Conservation (phyloP, 2,329 filamentous ascomycete species). For the Ceratocystis lukuohia region DNA sequence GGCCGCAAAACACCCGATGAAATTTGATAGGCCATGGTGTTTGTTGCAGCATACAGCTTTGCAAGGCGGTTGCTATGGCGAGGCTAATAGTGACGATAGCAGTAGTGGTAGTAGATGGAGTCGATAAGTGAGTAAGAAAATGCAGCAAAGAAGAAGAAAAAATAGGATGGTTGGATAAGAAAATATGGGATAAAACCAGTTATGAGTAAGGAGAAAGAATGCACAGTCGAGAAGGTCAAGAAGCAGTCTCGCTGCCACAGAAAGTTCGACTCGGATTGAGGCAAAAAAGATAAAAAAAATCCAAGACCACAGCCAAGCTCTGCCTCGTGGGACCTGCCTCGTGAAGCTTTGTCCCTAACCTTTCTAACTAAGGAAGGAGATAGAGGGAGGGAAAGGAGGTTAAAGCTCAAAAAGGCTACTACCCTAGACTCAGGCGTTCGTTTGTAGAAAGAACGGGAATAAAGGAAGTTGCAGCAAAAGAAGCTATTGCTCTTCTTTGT, state of each 20-base stretch:
- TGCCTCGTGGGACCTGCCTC: conserved; percentile 11
- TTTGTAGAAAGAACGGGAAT: neutral
- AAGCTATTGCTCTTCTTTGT: conserved; percentile 1
- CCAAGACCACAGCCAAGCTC: neutral
- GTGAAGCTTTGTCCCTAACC: neutral
- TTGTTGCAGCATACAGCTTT: neutral
- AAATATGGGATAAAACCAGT: conserved; percentile 1
- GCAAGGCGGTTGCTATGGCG: neutral
- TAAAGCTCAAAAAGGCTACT: neutral
- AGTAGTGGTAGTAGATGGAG: neutral
- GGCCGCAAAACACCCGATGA: conserved; percentile 17
- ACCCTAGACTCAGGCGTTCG: neutral
- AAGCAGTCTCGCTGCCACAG: conserved; percentile 1
- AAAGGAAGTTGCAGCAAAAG: neutral
- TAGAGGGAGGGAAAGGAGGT: neutral
- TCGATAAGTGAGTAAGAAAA: neutral
- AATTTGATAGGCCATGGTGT: conserved; percentile 16
- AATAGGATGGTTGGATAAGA: neutral
- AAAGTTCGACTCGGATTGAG: neutral
- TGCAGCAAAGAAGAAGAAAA: neutral
- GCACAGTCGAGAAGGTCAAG: neutral
- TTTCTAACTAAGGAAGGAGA: neutral
- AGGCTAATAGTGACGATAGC: neutral
- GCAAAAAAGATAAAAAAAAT: neutral
- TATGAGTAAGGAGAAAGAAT: neutral